Base-by-base conservation (phyloP, 768 basidiomycete genomes). In the Exsudoporus frostii region DNA sequence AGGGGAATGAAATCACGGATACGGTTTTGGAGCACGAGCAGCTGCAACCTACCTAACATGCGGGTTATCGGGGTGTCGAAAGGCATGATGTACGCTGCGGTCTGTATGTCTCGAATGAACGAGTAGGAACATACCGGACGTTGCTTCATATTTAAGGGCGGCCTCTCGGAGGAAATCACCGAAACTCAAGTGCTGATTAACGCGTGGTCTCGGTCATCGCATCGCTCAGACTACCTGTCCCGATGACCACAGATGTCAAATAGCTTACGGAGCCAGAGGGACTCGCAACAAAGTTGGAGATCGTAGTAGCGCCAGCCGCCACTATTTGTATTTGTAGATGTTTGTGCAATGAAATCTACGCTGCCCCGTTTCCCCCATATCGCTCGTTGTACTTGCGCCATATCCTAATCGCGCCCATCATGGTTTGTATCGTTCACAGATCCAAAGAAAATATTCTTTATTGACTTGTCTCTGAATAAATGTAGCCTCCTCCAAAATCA, bases 401-500 rank as follows among this genome's bases (percentile, higher is more conserved):
- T 53, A 66, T 61, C 51, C 29, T 51, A 61, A 70, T 70, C 70
- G 77, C 71, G 74, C 68, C 74, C 79, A 79, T 68, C 79, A 86
- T 86, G 84, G 84, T 85, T 50, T 63, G 70, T 66, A 54, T 58
- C 50, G 45, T 38, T 37, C 51, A 32, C 45, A 57, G 57, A 68
- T 64, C 51, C 24, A 9, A 2, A 3, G 10, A 2, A n/a, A 37
- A n/a, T 8, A 5, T 7, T 8, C 13, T 48, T 56, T 25, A 45
- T 37, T 61, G 53, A 71, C 46, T 1, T 30, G 1, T 45, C 1
- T 51, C 13, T 36, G 52, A 29, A 41, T 22, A 5, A 24, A 37
- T 37, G n/a, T 67, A 92, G 91, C 88, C 90, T 78, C 91, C 93
- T 59, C 93, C 94, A 55, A 97, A 97, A 78, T 92, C 93, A 41